These are phyloP conservation scores for Penicillium sp. DNA, from an alignment of 2,329 filamentous ascomycete species.

Conservation along the genomic window DNA sequence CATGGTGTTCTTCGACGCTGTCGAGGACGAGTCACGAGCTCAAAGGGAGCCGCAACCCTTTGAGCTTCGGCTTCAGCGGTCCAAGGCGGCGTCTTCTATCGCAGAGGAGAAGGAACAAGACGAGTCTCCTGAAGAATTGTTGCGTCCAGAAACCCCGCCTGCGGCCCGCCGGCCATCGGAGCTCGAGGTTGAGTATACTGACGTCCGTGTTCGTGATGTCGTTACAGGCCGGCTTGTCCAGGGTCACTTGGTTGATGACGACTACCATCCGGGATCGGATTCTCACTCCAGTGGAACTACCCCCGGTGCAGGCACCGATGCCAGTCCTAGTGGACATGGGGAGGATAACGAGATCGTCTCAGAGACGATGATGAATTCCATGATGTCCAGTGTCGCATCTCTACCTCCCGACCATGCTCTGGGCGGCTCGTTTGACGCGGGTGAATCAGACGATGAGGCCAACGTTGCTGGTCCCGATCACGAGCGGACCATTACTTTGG, in stretches of 20 bases:
- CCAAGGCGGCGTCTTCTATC: conserved; percentile 13
- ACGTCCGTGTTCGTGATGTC: conserved; percentile 79
- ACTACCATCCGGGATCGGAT: conserved; percentile 72
- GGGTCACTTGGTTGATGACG: conserved; percentile 91
- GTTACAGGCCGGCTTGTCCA: conserved; percentile 87
- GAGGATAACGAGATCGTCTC: conserved; percentile 53
- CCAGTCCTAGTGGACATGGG: conserved; percentile 22
- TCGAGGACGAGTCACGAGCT: conserved; percentile 40
- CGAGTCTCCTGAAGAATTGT: conserved; percentile 20
- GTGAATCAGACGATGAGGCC: conserved; percentile 78
- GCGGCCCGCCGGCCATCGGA: conserved; percentile 39
- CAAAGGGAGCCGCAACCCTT: conserved; percentile 25
- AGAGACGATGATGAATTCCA: conserved; percentile 77
- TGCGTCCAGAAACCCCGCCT: conserved; percentile 34
- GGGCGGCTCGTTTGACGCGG: conserved; percentile 77
- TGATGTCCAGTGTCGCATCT: conserved; percentile 74
- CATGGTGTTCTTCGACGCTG: conserved; percentile 65
- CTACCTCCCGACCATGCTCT: conserved; percentile 64
- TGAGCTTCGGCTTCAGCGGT: conserved; percentile 21
- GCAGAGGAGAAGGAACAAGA: conserved; percentile 20
- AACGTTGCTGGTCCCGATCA: conserved; percentile 57
- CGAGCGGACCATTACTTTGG: conserved; percentile 95
- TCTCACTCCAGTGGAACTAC: conserved; percentile 49
- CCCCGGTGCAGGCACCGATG: conserved; percentile 40
- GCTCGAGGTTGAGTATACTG: conserved; percentile 57